Conservation (phyloP, 2,329 filamentous ascomycete species). For the Botryotinia narcissicola region DNA sequence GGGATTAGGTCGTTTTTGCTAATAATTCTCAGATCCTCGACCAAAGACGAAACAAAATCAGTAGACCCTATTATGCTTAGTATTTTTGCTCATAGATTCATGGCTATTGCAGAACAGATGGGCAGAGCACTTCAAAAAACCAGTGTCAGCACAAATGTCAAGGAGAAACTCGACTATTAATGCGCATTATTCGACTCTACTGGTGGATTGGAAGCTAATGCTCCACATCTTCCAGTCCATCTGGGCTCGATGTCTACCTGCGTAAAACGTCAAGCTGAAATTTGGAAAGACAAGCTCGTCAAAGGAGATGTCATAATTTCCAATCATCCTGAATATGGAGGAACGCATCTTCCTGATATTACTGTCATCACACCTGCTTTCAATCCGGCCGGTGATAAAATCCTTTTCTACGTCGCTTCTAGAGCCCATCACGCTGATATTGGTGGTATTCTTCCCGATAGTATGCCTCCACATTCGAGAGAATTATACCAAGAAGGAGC, state of each 20-base stretch:
- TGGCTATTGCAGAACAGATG: constrained; percentile 86
- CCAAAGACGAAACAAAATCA: constrained; percentile 43
- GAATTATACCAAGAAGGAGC: constrained; percentile 65
- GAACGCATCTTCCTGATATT: constrained; percentile 80
- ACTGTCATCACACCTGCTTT: constrained; percentile 81
- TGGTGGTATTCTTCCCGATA: constrained; percentile 76
- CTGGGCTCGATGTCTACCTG: constrained; percentile 85
- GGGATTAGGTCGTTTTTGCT: neutral
- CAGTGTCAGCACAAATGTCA: constrained; percentile 75
- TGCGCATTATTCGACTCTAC: constrained; percentile 77
- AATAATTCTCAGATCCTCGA: constrained; percentile 6
- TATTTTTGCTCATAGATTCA: constrained; percentile 79
- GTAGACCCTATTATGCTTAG: constrained; percentile 75
- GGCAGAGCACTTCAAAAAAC: constrained; percentile 76
- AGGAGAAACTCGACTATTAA: constrained; percentile 79
- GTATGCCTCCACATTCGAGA: constrained; percentile 75
- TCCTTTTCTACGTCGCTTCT: constrained; percentile 34
- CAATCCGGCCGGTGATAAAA: constrained; percentile 53
- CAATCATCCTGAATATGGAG: constrained; percentile 81
- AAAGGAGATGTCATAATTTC: constrained; percentile 79
- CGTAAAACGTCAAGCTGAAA: constrained; percentile 72
- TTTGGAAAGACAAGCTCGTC: constrained; percentile 76
- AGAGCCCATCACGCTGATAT: constrained; percentile 79
- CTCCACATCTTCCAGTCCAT: constrained; percentile 78
- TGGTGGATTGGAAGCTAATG: constrained; percentile 74